Percentiles rank a stretch among this genome's conserved stretches.
Conservation (phyloP, 1,284 basidiomycete genomes). For the Cutaneotrichosporon sp. region DNA sequence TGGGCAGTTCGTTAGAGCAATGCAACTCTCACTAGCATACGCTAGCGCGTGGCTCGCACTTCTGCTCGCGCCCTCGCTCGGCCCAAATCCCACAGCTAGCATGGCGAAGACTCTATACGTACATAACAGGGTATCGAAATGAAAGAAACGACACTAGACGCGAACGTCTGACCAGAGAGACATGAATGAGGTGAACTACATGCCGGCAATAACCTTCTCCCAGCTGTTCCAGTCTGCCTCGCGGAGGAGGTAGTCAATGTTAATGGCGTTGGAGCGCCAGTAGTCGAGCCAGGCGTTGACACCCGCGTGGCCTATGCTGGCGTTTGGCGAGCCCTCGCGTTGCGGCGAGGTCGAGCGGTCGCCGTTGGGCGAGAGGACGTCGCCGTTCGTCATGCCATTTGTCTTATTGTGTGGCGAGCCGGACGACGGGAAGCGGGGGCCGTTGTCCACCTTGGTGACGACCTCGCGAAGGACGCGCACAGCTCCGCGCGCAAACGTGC, state of each 20-base stretch:
- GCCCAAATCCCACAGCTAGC: background rate
- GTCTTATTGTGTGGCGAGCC: slow-evolving; percentile 13
- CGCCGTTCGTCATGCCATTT: slow-evolving; percentile 19
- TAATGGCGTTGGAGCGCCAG: slow-evolving; percentile 31
- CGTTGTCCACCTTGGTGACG: slow-evolving; percentile 26
- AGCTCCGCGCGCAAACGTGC: slow-evolving; percentile 31
- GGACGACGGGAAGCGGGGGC: slow-evolving; percentile 11
- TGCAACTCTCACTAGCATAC: no score
- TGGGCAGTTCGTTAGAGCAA: no score
- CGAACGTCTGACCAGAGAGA: background rate
- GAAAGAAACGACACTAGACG: slow-evolving; percentile 2
- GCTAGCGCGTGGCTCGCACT: no score
- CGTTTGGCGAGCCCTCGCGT: slow-evolving; percentile 13
- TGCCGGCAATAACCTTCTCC: slow-evolving; percentile 40
- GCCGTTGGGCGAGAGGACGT: background rate
- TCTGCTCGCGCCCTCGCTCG: background rate
- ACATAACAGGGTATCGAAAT: background rate
- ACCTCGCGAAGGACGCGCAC: slow-evolving; percentile 38
- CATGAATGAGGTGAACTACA: slow-evolving; percentile 22
- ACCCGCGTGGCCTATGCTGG: slow-evolving; percentile 14
- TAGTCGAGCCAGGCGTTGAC: slow-evolving; percentile 36
- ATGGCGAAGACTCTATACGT: background rate
- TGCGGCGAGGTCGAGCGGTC: slow-evolving; percentile 10
- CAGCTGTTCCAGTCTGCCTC: slow-evolving; percentile 44
- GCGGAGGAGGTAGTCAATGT: slow-evolving; percentile 39